Conservation (phyloP, 2,329 filamentous ascomycete genomes). For the Cercospora brassicicola region DNA sequence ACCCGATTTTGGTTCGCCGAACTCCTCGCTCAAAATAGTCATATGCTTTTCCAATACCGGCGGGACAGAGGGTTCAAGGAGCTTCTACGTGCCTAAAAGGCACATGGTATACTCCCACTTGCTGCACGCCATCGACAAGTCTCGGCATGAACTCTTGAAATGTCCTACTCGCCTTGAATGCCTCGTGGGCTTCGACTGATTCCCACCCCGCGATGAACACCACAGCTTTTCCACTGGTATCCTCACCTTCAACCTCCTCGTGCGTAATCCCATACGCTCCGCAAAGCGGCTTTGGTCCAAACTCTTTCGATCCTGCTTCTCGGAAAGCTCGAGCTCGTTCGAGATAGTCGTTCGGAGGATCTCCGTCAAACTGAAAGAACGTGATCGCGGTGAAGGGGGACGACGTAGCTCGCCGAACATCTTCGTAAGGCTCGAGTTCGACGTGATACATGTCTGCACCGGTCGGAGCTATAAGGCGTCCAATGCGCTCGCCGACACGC, state of each 20-base stretch:
- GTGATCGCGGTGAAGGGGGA: slow-evolving; percentile 16
- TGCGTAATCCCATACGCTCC: slow-evolving; percentile 16
- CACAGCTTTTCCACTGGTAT: slow-evolving; percentile 12
- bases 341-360: slow-evolving; percentile 11
- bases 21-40: not conserved
- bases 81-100: not conserved
- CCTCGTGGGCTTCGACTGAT: slow-evolving; percentile 13
- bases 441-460: slow-evolving; percentile 14
- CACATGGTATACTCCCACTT: not conserved
- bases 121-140: slow-evolving; percentile 8
- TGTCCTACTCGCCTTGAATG: slow-evolving; percentile 13
- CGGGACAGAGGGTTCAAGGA: not conserved
- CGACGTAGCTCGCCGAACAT: slow-evolving; percentile 3
- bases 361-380: slow-evolving; percentile 17
- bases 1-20: not conserved
- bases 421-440: slow-evolving; percentile 17
- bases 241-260: slow-evolving; percentile 18
- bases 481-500: not conserved
- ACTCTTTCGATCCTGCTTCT: not conserved
- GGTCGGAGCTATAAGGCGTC: not conserved
- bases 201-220: slow-evolving; percentile 20
- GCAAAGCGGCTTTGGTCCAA: slow-evolving; percentile 2
- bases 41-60: not conserved
- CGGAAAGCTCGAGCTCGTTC: not conserved
- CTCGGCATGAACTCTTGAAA: slow-evolving; percentile 11